Evolutionary conservation across 78 protist genomes (phyloP), one percentile per base, ranked within the genome.

Genomic region (Tieghemostelium lacteum): DNA sequence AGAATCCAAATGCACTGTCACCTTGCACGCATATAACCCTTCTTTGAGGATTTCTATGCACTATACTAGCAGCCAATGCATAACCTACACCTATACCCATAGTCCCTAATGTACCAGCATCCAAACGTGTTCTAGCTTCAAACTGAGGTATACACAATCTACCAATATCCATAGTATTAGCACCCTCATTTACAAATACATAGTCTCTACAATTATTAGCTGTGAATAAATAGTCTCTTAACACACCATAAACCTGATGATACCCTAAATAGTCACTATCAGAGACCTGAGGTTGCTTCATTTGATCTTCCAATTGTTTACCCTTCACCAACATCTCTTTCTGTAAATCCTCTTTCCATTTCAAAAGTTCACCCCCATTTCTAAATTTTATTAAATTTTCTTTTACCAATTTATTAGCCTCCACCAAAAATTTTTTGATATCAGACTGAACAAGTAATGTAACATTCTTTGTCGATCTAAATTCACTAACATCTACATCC

Each of bases 31-130:
- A 54, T 5, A 85, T 66, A 0, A 72, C 76, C 17, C 36, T 14
- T 36, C 88, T 17, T 22, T 58, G 19, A 0, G 70, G 74, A n/a
- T n/a, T n/a, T n/a, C n/a, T n/a, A 24, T 54, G 58, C 22, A 71
- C 42, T 17, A 66, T 69, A 10, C 49, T 33, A 28, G 95, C 92
- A 3, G 95, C 95, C 16, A 92, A 45, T 20, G 92, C 87, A 62
- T 78, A 92, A 0, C 95, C 95, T 19, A 92, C 60, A n/a, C 95
- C 95, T 36, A 92, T 76, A 49, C 95, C 95, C 95, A 92, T 92
- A 19, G 95, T 92, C 7, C 80, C 74, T 1, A 72, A 37, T 16
- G 95, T 74, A n/a, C 95, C 95, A 1, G 92, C 87, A 60, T 92
- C 95, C 16, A 92, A 66, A 19, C 95, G 57, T 36, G 40, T 17